These are phyloP conservation scores for Balamuthia mandrillaris DNA, from an alignment of 208 protist genomes.

Conservation along the genomic window DNA sequence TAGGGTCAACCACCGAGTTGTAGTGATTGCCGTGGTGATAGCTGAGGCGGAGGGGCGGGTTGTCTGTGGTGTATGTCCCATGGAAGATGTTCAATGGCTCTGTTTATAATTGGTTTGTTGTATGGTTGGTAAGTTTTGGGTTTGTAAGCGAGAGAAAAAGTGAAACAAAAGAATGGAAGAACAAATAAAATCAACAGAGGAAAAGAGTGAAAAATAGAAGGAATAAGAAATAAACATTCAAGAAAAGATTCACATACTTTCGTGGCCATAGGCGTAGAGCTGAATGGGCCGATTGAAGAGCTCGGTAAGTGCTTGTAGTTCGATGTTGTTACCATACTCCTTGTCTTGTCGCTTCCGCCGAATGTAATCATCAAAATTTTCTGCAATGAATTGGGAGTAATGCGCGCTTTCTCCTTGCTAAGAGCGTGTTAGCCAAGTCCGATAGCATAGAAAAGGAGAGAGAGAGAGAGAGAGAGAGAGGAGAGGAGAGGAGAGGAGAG, in stretches of 20 bases:
- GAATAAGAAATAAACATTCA: too few relatives aligned
- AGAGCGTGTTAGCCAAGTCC: not conserved
- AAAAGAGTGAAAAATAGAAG: too few relatives aligned
- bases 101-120: too few relatives aligned
- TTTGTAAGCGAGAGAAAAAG: too few relatives aligned
- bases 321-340: constrained; percentile 60
- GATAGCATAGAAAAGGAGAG: not conserved
- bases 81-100: constrained; percentile 68
- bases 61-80: not conserved
- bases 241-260: too few relatives aligned
- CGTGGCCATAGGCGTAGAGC: constrained; percentile 43
- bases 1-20: constrained; percentile 53
- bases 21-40: constrained; percentile 64
- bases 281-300: constrained; percentile 63
- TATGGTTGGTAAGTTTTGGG: too few relatives aligned
- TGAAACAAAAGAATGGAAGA: too few relatives aligned
- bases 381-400: constrained; percentile 42
- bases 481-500: not conserved
- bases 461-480: not conserved
- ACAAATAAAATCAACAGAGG: too few relatives aligned
- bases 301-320: constrained; percentile 63
- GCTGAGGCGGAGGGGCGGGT: constrained; percentile 49
- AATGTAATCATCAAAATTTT: constrained; percentile 42
- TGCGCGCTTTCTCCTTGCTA: constrained; percentile 34
- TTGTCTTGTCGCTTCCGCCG: constrained; percentile 34